These are phyloP conservation scores for Ceratobasidium sp. DNA, from an alignment of 1,284 basidiomycete genomes.

Conservation along the genomic window DNA sequence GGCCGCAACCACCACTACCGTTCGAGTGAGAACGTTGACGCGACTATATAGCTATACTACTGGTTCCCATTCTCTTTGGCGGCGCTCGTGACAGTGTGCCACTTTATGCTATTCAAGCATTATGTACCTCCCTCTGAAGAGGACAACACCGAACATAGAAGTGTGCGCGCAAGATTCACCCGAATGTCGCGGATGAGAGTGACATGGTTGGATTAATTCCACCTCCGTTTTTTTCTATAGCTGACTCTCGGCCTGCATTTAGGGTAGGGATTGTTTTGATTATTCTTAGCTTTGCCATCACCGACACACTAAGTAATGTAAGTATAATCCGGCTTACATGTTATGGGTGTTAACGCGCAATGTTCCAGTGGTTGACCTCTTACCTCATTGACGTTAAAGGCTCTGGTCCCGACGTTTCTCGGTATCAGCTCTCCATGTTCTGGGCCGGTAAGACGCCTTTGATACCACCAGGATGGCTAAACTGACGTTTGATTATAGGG, in stretches of 20 bases:
- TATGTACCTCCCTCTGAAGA: constrained; percentile 11
- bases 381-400: constrained; percentile 33
- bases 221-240: not conserved
- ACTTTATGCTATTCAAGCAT: constrained; percentile 23
- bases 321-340: not conserved
- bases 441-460: constrained; percentile 27
- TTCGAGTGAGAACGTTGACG: not conserved
- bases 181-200: constrained; percentile 17
- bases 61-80: constrained; percentile 22
- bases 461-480: too few species aligned
- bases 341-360: not conserved
- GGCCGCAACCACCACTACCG: not conserved
- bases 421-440: constrained; percentile 25
- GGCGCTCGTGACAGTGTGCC: constrained; percentile 1
- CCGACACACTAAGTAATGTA: constrained; percentile 15
- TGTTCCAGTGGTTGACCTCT: constrained; percentile 16
- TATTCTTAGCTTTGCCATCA: constrained; percentile 25
- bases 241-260: not conserved
- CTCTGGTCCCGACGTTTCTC: constrained; percentile 16
- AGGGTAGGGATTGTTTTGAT: constrained; percentile 28
- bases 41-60: constrained; percentile 13
- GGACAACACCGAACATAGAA: not conserved
- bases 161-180: not conserved
- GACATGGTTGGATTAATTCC: constrained; percentile 11
- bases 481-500: too few species aligned